Base-by-base conservation (phyloP, 805 yeast species). In the Metschnikowia henanensis region DNA sequence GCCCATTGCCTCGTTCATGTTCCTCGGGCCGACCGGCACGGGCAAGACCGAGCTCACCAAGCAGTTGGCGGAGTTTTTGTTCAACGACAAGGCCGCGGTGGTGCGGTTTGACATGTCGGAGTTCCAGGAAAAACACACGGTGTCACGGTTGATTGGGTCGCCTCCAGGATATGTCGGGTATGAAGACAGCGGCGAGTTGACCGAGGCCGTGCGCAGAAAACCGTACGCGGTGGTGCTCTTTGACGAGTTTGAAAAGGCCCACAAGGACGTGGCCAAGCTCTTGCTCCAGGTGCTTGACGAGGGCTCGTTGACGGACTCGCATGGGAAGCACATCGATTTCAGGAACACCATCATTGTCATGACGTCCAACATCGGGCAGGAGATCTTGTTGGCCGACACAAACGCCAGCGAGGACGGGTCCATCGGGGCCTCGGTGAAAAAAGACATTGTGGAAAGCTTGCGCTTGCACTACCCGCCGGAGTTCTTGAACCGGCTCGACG, bases 111-210 rank as follows among this genome's bases (percentile, higher is more conserved):
- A 92, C 65, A 94, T 94, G 99, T 87, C 96, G 17, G 99, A 92
- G 64, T 92, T 94, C 65, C 98, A 92, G 68, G 99, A 92, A 61
- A 86, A 87, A 61, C 97, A 90, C 65, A 77, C 96, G 0, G 83
- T 94, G 6, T 84, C 96, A 35, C 79, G 97, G 50, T 76, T 92
- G 50, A 90, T 92, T 55, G 99, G 99, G 39, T 94, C 98, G 0
- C 99, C 99, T 5, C 99, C 99, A 23, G 97, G 98, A 6, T 92
- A 92, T 62, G 97, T 92, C 18, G 94, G 97, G 41, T 91, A 90
- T 67, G 99, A 92, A 59, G 94, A 87, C 56, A 87, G 90, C 61
- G 99, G 99, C 39, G 98, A 94, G 65, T 73, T 94, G 51, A 94
- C 99, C 1, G 98, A 94, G 65, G 96, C 96, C 5, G 95, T 94